Evolutionary conservation across 2,329 filamentous ascomycete genomes (phyloP), one percentile per base, ranked within the genome.

Genomic region (Paecilomyces variotii): DNA sequence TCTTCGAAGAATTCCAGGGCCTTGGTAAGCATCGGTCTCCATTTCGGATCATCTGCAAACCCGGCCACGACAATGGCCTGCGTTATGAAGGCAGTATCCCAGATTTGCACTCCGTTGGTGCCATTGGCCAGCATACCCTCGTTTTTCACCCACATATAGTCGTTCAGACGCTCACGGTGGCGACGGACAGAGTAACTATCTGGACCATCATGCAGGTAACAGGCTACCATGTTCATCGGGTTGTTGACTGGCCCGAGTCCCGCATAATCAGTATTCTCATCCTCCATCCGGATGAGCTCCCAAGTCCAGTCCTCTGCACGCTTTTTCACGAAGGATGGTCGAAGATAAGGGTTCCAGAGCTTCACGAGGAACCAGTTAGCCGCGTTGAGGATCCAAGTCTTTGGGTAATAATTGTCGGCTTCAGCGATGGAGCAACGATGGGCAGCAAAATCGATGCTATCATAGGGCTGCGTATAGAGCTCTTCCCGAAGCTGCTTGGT

Each of bases 101-200:
- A 99, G 63, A 87, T 89, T 74, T 99, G 94, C 1, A 97, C 92
- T n/a, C 94, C 94, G 65, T 99, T 97, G 7, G 94, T 99, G 39
- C 94, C 94, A 67, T 97, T 97, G 75, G 88, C 88, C 54, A 97
- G 81, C 90, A 99, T 91, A 4, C 94, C 94, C 70, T 97, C 92
- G 34, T 86, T 74, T 63, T 95, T 96, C 55, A 99, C 81, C 92
- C 94, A 99, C 30, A 99, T 74, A 61, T 87, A 95, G 67, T 99
- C 94, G 51, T 90, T 82, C 11, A 96, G 74, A 2, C 91, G 85
- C 67, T 97, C 90, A 7, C 90, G 79, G 68, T 97, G 93, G 49
- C 88, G 83, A 54, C 83, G 82, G 28, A 96, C 87, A 0, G 87
- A 87, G 65, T 82, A 74, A 0, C 88, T 82, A 53, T 88, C 86